These are phyloP conservation scores for Chlorella sp. DNA, from an alignment of 139 green algal genomes.

Conservation along the genomic window DNA sequence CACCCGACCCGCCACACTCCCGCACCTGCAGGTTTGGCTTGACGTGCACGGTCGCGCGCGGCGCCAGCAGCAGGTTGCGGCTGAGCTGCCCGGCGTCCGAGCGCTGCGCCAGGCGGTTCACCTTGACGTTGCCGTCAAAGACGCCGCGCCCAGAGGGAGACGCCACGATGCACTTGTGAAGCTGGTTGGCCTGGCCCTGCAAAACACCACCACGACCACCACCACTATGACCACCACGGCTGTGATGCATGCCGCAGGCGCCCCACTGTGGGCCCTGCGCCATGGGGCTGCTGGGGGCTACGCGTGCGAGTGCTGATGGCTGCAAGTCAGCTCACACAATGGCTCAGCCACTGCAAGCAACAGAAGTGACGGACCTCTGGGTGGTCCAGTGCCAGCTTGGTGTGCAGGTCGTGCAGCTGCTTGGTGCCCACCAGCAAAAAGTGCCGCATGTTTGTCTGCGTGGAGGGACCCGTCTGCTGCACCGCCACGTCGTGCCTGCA, in stretches of 20 bases:
- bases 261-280: too few relatives aligned
- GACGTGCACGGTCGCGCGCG: constrained; percentile 90
- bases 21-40: constrained; percentile 90
- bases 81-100: constrained; percentile 93
- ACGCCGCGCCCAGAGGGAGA: constrained; percentile 69
- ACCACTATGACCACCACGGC: too few relatives aligned
- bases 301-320: too few relatives aligned
- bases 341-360: neutral
- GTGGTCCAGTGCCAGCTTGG: constrained; percentile 71
- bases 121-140: constrained; percentile 96
- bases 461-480: constrained; percentile 40
- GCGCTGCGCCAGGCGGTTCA: constrained; percentile 87
- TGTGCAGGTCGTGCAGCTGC: constrained; percentile 96
- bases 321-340: neutral
- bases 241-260: too few relatives aligned
- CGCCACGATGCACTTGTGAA: constrained; percentile 98
- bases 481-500: constrained; percentile 9
- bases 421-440: constrained; percentile 80
- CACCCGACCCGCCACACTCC: too few relatives aligned
- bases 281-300: too few relatives aligned
- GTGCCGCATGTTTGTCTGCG: constrained; percentile 66
- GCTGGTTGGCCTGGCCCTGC: constrained; percentile 58
- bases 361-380: constrained; percentile 21
- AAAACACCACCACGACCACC: neutral
- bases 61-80: constrained; percentile 91